These are phyloP conservation scores for Kandelia obovata DNA, from an alignment of 345 rosid species.

Conservation along the genomic window DNA sequence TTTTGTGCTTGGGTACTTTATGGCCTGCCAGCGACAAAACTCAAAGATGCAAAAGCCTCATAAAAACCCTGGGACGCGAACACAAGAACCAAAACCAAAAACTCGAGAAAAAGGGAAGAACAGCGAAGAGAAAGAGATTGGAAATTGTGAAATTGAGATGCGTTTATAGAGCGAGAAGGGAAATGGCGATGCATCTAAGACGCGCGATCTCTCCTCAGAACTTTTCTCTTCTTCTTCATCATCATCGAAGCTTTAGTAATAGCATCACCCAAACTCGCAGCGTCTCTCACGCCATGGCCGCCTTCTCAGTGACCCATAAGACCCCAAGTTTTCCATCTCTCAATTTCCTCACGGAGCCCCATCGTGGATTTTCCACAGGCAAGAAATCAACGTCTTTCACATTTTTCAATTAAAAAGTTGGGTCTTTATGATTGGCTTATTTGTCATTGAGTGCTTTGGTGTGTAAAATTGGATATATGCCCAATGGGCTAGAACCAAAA, in stretches of 20 bases:
- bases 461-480: no score
- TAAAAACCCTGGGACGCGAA: no score
- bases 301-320: constrained; percentile 19
- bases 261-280: constrained; percentile 27
- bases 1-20: no score
- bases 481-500: no score
- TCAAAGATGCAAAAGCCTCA: no score
- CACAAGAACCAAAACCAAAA: no score
- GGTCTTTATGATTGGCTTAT: no score
- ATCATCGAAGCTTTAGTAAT: constrained; percentile 31
- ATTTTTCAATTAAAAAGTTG: background rate
- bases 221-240: constrained; percentile 19
- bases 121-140: no score
- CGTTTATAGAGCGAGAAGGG: constrained; percentile 3
- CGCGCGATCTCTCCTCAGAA: constrained; percentile 38
- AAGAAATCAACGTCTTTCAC: constrained; percentile 48
- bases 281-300: constrained; percentile 17
- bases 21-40: no score
- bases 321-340: constrained; percentile 14
- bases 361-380: constrained; percentile 77
- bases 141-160: no score
- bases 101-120: no score
- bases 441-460: no score
- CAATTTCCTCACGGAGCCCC: constrained; percentile 36
- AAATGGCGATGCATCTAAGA: constrained; percentile 38